phyloP scores from a whole-genome alignment of 2,329 filamentous ascomycete species.

The Cordyceps tenuipes region DNA sequence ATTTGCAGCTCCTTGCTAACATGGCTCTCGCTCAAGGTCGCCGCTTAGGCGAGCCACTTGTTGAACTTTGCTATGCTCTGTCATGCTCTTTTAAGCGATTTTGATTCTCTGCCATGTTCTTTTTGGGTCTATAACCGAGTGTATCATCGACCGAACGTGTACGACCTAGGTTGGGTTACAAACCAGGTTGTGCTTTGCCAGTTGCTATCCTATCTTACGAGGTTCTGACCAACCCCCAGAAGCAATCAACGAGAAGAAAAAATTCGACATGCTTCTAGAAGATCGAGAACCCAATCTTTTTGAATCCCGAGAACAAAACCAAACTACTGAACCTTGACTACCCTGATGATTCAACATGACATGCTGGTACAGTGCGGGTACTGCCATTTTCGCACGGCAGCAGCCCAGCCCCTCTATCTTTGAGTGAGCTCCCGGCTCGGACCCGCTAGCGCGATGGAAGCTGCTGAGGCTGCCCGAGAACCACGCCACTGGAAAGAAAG shows the following conservation, averaged over 20 bases:
- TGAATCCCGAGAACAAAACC: background rate
- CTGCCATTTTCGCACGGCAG: too few species aligned
- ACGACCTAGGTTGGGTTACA: background rate
- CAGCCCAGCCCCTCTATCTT: too few species aligned
- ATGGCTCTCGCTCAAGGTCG: too few species aligned
- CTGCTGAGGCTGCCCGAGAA: conserved; percentile 4
- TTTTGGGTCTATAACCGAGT: background rate
- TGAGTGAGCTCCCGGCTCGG: background rate
- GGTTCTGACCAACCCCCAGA: background rate
- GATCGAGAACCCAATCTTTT: background rate
- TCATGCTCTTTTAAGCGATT: too few species aligned
- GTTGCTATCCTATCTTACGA: background rate
- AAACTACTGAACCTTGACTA: background rate
- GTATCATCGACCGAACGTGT: background rate
- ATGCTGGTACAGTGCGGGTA: too few species aligned
- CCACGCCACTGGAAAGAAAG: conserved; percentile 3
- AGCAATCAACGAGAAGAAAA: background rate
- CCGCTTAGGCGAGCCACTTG: too few species aligned
- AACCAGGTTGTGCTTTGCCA: background rate
- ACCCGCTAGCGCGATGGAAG: conserved; percentile 1
- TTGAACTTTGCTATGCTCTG: too few species aligned
- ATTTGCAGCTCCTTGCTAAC: too few species aligned
- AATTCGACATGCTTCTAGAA: background rate
- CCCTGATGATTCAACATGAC: background rate
- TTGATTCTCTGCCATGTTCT: too few species aligned